Base-by-base conservation (phyloP, 345 rosid genomes). In the Lepidium africanum region DNA sequence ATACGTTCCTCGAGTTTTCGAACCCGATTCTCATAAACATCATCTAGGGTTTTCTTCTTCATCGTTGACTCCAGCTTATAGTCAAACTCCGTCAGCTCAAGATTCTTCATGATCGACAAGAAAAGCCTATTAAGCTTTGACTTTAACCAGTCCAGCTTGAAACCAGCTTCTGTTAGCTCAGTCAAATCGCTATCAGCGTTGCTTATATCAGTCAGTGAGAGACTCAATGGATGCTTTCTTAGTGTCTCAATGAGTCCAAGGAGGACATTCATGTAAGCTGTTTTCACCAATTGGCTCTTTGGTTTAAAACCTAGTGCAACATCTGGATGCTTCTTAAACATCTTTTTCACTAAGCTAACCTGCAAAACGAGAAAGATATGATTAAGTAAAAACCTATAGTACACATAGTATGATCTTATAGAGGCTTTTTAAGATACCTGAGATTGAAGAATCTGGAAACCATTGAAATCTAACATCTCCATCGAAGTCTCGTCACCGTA, bases 1-100 rank as follows among this genome's bases (percentile, higher is more conserved):
- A 65, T 5, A n/a, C 61, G 70, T 30, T 65, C 70, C 32, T 65
- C 70, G 6, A 52, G 41, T 21, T 40, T 30, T 12, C 41, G 49
- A 10, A 13, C 32, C 39, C 38, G 48, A 51, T 23, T 23, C 12
- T 0, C 15, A 37, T 13, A 16, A 39, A 10, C n/a, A 10, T 1
- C 66, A 43, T n/a, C 3, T 39, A 27, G 32, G 32, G 12, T 10
- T 39, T 39, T 10, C 11, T 39, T 15, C 27, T 25, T 25, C 27
- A 25, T 25, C 27, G 27, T 25, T 25, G 27, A 25, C 27, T 25
- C 27, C 4, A 3, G 27, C 27, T 25, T 25, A 25, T 2, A 25
- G 27, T 25, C 27, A 2, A 25, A 25, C 27, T 25, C 27, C 4
- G 3, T 25, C 27, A 25, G 27, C 4, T 25, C 27, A 25, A 25